Base-by-base conservation (phyloP, 176 grass and related monocot genomes). In the Urochloa ruziziensis region DNA sequence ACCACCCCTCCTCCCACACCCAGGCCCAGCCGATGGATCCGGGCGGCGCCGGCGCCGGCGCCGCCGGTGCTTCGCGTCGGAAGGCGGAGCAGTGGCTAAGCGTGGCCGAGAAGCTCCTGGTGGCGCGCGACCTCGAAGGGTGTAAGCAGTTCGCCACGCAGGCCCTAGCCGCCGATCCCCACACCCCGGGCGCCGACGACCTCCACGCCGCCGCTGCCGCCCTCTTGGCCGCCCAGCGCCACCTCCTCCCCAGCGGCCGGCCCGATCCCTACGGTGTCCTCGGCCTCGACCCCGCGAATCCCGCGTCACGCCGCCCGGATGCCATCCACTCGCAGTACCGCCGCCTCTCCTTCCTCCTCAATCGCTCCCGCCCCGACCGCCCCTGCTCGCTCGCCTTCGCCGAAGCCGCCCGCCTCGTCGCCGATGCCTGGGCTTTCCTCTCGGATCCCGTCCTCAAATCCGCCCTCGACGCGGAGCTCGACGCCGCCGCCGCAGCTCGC, bases 111-210 rank as follows among this genome's bases (percentile, higher is more conserved):
- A 89, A 92, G 61, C 91, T 95, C 27, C 75, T 98, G 8, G 54
- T 85, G 63, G 86, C 84, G 21, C 91, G 83, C 28, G 95, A 98
- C 76, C 73, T 93, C 60, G 90, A 90, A 29, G 90, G 92, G 0
- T 92, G 90, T 89, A 94, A 88, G 79, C 78, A 88, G 60, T 98
- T 98, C 84, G 82, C 81, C 49, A 86, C 91, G 35, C 88, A 91
- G 67, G 90, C 90, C 39, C 86, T 94, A 27, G 82, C 79, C 80
- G 60, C 84, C 6, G 89, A 98, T 75, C 90, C 90, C 71, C 75
- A 69, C 2, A 68, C 88, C 37, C 80, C 84, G 57, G 90, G 92
- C 57, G 92, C 90, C 18, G 85, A 91, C 21, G 84, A 88, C 56
- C 73, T 98, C 79, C 67, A 90, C 87, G 89, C 91, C 46, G 87